Percentiles rank a stretch among this genome's conserved stretches.
These are phyloP conservation scores for Trebouxia gelatinosa DNA, from an alignment of 163 green algal species.

Conservation along the genomic window DNA sequence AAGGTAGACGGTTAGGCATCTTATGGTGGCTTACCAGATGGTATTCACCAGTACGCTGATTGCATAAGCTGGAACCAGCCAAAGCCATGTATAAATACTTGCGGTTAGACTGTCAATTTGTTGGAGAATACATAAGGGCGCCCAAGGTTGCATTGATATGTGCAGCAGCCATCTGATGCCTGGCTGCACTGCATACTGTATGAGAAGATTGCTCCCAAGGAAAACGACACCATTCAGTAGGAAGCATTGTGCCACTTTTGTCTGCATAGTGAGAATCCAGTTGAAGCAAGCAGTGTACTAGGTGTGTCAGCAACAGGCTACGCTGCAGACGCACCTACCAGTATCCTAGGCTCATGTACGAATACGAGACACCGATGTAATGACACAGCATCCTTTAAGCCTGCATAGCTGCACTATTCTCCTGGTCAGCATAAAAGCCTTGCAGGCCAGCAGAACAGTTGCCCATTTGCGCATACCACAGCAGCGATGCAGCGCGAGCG, in stretches of 20 bases:
- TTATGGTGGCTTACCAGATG: slow-evolving; percentile 57
- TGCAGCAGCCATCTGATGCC: slow-evolving; percentile 46
- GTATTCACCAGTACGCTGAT: slow-evolving; percentile 75
- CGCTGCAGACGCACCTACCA: slow-evolving; percentile 21
- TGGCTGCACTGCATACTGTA: slow-evolving; percentile 37
- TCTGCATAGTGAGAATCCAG: slow-evolving; percentile 35
- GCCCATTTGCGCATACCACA: too few species aligned
- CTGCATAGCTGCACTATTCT: slow-evolving; percentile 53
- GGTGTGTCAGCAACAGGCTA: not conserved
- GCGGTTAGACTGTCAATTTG: slow-evolving; percentile 30
- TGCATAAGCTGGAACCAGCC: slow-evolving; percentile 76
- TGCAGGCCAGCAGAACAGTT: too few species aligned
- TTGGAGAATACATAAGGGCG: not conserved
- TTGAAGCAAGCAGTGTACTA: not conserved
- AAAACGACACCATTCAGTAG: slow-evolving; percentile 74
- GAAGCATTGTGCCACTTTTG: slow-evolving; percentile 56
- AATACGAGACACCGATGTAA: slow-evolving; percentile 67
- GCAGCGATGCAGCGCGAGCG: too few species aligned
- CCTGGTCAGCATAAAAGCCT: too few species aligned
- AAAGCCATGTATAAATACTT: slow-evolving; percentile 54
- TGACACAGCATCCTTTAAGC: slow-evolving; percentile 55
- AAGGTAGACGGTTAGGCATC: not conserved
- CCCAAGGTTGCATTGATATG: slow-evolving; percentile 6
- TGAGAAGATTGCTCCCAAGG: slow-evolving; percentile 54
- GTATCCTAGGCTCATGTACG: slow-evolving; percentile 57